Conservation (phyloP, 2,329 filamentous ascomycete genomes). For the Apiospora hydei region DNA sequence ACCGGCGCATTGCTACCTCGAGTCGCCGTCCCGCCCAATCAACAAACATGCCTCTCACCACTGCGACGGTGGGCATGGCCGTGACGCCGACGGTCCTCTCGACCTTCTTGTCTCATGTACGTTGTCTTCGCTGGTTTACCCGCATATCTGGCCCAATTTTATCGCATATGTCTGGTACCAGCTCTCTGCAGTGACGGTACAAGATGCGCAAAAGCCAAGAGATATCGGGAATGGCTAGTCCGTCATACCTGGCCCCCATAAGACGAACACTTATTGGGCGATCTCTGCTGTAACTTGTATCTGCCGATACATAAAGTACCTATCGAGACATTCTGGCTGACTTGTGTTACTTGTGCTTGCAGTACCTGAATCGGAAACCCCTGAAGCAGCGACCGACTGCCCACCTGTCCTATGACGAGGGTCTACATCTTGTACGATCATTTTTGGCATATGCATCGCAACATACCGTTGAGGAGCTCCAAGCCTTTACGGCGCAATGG, state of each 20-base stretch:
- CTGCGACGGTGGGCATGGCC: constrained; percentile 80
- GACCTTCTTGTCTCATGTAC: constrained; percentile 85
- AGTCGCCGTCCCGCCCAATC: constrained; percentile 24
- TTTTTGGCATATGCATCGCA: constrained; percentile 87
- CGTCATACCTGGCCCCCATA: not conserved
- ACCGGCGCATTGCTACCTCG: constrained; percentile 8
- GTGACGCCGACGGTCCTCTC: constrained; percentile 88
- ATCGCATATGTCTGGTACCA: not conserved
- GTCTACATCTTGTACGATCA: constrained; percentile 82
- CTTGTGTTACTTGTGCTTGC: constrained; percentile 23
- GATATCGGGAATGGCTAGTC: constrained; percentile 4
- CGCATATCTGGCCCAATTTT: constrained; percentile 19
- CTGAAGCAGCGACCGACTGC: constrained; percentile 82
- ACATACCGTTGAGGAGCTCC: constrained; percentile 91
- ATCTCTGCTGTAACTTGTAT: constrained; percentile 7
- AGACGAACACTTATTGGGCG: not conserved
- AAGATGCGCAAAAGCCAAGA: constrained; percentile 10
- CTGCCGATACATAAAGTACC: not conserved
- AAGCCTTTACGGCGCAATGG: constrained; percentile 90
- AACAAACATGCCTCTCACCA: constrained; percentile 54
- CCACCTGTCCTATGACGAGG: constrained; percentile 93
- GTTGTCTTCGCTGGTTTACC: constrained; percentile 40
- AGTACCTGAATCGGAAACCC: constrained; percentile 85
- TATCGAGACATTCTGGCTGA: not conserved
- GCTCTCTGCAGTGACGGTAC: not conserved